phyloP scores from a whole-genome alignment of 139 green algal species.

The Asterochloris sp. region DNA sequence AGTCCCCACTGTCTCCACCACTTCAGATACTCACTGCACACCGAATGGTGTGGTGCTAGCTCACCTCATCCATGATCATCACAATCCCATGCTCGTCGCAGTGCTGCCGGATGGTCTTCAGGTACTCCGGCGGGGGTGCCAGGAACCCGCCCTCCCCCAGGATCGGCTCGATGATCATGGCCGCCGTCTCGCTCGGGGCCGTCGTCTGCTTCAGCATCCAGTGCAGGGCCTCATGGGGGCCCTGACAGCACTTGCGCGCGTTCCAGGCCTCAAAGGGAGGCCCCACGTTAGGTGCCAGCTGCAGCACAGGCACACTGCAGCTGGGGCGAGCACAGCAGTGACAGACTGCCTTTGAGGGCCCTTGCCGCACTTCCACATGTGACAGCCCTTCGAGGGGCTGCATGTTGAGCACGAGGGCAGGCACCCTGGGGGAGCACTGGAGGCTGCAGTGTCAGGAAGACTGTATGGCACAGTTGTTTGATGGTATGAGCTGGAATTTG shows the following conservation, averaged over 20 bases:
- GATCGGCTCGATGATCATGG: slow-evolving; percentile 82
- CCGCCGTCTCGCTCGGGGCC: slow-evolving; percentile 59
- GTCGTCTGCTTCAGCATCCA: slow-evolving; percentile 71
- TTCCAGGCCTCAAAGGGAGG: slow-evolving; percentile 29
- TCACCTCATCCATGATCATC: slow-evolving; percentile 83
- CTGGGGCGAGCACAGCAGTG: too few species aligned
- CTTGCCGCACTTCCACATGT: too few species aligned
- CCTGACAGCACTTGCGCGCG: slow-evolving; percentile 59
- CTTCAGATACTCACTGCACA: too few species aligned
- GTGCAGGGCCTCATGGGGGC: slow-evolving; percentile 53
- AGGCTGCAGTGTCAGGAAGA: too few species aligned
- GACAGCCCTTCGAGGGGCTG: too few species aligned
- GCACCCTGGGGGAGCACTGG: too few species aligned
- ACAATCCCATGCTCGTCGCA: slow-evolving; percentile 74
- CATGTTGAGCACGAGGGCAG: too few species aligned
- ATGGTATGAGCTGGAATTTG: too few species aligned
- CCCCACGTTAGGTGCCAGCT: slow-evolving; percentile 43
- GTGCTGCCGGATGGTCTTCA: slow-evolving; percentile 53
- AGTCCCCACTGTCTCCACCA: too few species aligned
- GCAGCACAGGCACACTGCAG: background rate
- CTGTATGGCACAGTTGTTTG: too few species aligned
- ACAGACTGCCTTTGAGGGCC: too few species aligned
- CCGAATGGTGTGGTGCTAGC: too few species aligned
- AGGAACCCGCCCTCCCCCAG: slow-evolving; percentile 84
- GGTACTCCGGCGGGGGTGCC: slow-evolving; percentile 68